Conservation (phyloP, 192 early-diverging fungal species). For the Backusella sp. region DNA sequence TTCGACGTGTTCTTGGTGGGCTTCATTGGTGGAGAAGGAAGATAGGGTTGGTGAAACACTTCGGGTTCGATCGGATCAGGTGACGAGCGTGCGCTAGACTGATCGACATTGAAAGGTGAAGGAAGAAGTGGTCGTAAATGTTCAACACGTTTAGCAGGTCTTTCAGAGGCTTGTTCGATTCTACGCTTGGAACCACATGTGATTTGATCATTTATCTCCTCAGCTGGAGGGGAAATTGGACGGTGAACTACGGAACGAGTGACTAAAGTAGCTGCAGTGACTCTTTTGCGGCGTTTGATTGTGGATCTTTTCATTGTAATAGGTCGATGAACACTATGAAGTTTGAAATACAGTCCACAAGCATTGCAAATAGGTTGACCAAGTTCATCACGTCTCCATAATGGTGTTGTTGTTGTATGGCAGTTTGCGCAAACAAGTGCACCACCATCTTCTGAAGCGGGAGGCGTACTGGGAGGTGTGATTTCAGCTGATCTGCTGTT, state of each 20-base stretch:
- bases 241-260: conserved; percentile 6
- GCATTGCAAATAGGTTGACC: conserved; percentile 86
- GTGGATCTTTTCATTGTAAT: conserved; percentile 66
- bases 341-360: conserved; percentile 88
- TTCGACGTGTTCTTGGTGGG: conserved; percentile 8
- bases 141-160: conserved; percentile 8
- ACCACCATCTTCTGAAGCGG: background rate
- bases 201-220: background rate
- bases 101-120: background rate
- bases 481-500: background rate
- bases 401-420: conserved; percentile 61
- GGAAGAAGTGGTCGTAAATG: conserved; percentile 19
- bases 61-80: conserved; percentile 23
- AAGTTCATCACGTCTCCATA: conserved; percentile 70
- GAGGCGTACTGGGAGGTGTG: conserved; percentile 1
- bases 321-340: conserved; percentile 75
- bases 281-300: conserved; percentile 64
- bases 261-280: conserved; percentile 11
- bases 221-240: background rate
- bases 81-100: background rate
- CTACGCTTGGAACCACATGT: background rate
- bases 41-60: conserved; percentile 15
- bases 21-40: conserved; percentile 30
- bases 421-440: conserved; percentile 65
- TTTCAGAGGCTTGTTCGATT: background rate